These are phyloP conservation scores for Aspergillus awamori DNA, from an alignment of 2,329 filamentous ascomycete genomes.

Conservation along the genomic window DNA sequence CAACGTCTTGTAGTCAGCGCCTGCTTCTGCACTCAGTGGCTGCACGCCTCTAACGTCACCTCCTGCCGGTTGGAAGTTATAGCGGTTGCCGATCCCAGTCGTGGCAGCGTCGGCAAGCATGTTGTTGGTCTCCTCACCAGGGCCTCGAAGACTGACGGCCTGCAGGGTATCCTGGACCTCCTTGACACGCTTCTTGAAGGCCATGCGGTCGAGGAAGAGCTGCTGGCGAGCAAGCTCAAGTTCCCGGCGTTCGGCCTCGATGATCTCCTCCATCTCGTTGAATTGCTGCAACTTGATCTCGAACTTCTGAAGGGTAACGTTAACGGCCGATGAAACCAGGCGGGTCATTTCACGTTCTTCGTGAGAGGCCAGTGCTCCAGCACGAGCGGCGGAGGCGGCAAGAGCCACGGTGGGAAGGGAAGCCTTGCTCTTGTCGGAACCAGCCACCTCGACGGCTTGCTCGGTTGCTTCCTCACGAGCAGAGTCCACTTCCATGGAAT, in stretches of 20 bases:
- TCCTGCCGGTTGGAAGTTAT: constrained; percentile 44
- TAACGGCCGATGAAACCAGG: constrained; percentile 87
- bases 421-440: constrained; percentile 48
- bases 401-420: constrained; percentile 74
- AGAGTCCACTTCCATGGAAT: constrained; percentile 61
- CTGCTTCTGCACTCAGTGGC: constrained; percentile 45
- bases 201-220: constrained; percentile 86
- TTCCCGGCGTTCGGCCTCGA: constrained; percentile 90
- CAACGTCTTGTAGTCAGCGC: constrained; percentile 46
- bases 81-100: constrained; percentile 42
- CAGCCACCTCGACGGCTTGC: constrained; percentile 50
- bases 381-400: constrained; percentile 80
- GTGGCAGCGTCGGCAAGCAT: constrained; percentile 40
- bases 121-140: constrained; percentile 44
- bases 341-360: constrained; percentile 97
- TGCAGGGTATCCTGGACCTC: constrained; percentile 75
- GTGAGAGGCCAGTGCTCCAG: constrained; percentile 86
- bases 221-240: constrained; percentile 90
- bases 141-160: constrained; percentile 45
- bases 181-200: constrained; percentile 83
- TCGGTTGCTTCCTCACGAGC: constrained; percentile 31
- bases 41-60: constrained; percentile 37
- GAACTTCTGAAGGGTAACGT: constrained; percentile 91
- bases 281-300: constrained; percentile 96
- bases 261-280: constrained; percentile 88